phyloP scores from a whole-genome alignment of 2,329 filamentous ascomycete genomes.

The Colletotrichum sublineola region DNA sequence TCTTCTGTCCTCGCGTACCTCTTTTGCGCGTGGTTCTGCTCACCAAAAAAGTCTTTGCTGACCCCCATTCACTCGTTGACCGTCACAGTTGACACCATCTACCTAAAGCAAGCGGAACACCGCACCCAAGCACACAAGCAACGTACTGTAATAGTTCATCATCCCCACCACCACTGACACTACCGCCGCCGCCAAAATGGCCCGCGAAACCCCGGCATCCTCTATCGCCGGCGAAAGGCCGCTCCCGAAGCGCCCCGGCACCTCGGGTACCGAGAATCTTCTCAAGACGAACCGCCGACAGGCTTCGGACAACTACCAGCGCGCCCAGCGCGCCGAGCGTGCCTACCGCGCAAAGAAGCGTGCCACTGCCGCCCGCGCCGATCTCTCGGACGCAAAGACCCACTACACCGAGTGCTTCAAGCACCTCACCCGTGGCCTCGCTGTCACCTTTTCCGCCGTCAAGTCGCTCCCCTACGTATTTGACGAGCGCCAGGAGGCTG shows the following conservation, averaged over 20 bases:
- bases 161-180: not conserved
- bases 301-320: conserved; percentile 54
- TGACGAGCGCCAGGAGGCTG: conserved; percentile 53
- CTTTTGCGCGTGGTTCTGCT: conserved; percentile 27
- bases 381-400: conserved; percentile 54
- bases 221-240: conserved; percentile 43
- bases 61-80: conserved; percentile 33
- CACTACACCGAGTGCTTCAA: conserved; percentile 54
- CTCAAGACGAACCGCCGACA: conserved; percentile 55
- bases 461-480: conserved; percentile 53
- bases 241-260: conserved; percentile 54
- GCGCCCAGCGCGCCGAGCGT: conserved; percentile 57
- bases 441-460: conserved; percentile 50
- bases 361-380: conserved; percentile 53
- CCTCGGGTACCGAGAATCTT: conserved; percentile 58
- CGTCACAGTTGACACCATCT: not conserved
- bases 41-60: conserved; percentile 27
- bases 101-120: not conserved
- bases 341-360: conserved; percentile 58
- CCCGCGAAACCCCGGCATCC: conserved; percentile 37
- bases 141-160: conserved; percentile 4
- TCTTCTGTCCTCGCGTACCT: not conserved
- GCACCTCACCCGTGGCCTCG: conserved; percentile 54
- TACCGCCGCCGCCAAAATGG: conserved; percentile 26
- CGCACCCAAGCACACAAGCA: not conserved